Evolutionary conservation across 306 rosid species (phyloP).

Genomic region (Prunus fruticosa): DNA sequence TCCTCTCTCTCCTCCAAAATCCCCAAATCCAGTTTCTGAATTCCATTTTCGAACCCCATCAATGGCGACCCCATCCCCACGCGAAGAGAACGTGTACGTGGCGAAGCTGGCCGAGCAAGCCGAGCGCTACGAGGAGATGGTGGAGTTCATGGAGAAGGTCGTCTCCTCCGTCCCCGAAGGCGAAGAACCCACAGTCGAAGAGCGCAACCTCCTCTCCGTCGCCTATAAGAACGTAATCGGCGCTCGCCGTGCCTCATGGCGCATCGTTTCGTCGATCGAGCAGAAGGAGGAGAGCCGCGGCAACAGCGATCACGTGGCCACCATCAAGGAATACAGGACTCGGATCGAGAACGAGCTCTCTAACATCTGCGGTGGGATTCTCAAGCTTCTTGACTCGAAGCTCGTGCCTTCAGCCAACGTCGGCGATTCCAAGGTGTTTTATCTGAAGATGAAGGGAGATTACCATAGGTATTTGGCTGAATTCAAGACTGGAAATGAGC

Average conservation of each 20-base stretch:
- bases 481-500: constrained; percentile 29
- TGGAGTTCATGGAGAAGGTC: constrained; percentile 23
- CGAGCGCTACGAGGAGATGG: constrained; percentile 46
- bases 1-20: not conserved
- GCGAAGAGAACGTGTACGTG: constrained; percentile 34
- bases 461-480: constrained; percentile 39
- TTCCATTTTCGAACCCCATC: not conserved
- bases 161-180: not conserved
- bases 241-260: constrained; percentile 42
- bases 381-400: constrained; percentile 26
- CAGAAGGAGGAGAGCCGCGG: constrained; percentile 44
- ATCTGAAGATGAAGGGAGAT: constrained; percentile 40
- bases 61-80: constrained; percentile 26
- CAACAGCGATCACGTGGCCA: constrained; percentile 28
- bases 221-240: constrained; percentile 41
- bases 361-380: constrained; percentile 30
- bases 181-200: constrained; percentile 36
- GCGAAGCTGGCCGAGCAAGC: constrained; percentile 40
- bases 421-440: constrained; percentile 40
- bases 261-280: constrained; percentile 43
- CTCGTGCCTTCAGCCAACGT: constrained; percentile 32
- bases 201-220: constrained; percentile 38
- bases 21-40: not conserved
- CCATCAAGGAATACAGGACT: constrained; percentile 27
- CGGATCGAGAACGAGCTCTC: constrained; percentile 38